Base-by-base conservation (phyloP, 306 rosid genomes). In the Senna siamea region DNA sequence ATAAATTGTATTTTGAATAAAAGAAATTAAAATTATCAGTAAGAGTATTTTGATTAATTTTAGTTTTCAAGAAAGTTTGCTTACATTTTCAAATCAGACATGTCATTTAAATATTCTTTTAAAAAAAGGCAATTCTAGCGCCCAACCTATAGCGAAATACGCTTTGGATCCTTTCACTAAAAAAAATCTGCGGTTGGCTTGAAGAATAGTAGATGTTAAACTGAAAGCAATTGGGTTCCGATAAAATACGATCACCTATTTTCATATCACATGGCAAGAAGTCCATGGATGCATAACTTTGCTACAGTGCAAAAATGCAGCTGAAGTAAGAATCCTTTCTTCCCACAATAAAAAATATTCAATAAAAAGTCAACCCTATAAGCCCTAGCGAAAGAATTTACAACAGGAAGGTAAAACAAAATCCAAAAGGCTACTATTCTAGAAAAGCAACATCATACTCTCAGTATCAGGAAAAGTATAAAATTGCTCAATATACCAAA, bases 371-470 rank as follows among this genome's bases (percentile, higher is more conserved):
- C 10, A 52, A 47, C 53, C 53, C 38, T 23, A 44, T 38, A 72
- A 7, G 73, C 53, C 57, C 43, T 44, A 37, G 64, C 70, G 54
- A 9, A 55, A 65, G 62, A 69, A 41, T 47, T 19, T 40, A 54
- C 46, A 68, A 68, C 53, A 53, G 44, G 43, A 61, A 30, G 38
- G 5, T 4, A 57, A 13, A 32, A 14, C 12, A 18, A 19, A 38
- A 44, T 23, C 59, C 59, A 13, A 14, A 67, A 73, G 15, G 52
- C 67, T 52, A 34, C 14, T 69, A 26, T 74, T 74, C 77, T 62
- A 51, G 3, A 38, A 19, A 20, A 62, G 61, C 54, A 75, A 15
- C 12, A 19, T 38, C 72, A 78, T 43, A 63, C 78, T 41, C 56
- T 52, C 44, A 50, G 51, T 60, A 12, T 15, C 19, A 9, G 22